Evolutionary conservation across 2,329 filamentous ascomycete species (phyloP), one percentile per base, ranked within the genome.

Genomic region (Salinomyces thailandicus): DNA sequence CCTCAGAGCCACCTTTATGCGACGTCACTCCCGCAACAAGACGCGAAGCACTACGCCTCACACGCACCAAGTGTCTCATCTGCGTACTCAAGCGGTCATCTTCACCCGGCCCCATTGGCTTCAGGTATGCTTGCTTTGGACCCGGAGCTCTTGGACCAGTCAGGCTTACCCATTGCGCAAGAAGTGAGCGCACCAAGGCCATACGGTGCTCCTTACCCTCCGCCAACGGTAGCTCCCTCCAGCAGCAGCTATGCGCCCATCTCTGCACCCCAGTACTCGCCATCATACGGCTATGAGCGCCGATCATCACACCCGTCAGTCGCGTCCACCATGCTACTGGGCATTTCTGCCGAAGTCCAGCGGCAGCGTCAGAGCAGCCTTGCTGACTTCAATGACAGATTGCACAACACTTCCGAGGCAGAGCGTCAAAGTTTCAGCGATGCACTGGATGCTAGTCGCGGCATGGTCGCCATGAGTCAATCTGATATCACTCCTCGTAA

Each of bases 391-490:
- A 48, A 44, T 41, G 63, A 66, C 59, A 71, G 72, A 63, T 73
- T 76, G 59, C 67, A 64, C 47, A 63, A 74, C 35, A 49, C 55
- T 18, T 68, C 62, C 59, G 73, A 63, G 66, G 75, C 64, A 57
- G 78, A 68, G 33, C 68, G 72, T 37, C 71, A 80, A 50, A 81
- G 79, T 50, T 93, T 87, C 59, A 84, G 81, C 48, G 89, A 95
- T 57, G 85, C 85, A 18, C 77, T 96, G 38, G 89, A 95, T 59
- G 87, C 87, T 16, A 87, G 86, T 58, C 82, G 91, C 43, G 85
- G 86, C 50, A 95, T 96, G 84, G 74, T 95, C 17, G 85, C 86
- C 24, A 83, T 96, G 73, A 93, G 85, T 72, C 86, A 95, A 64
- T 52, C 53, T 5, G 86, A 95, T 51, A 63, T 79, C 52, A 94